A percentile compares a stretch with the other conserved stretches of the same genome.
Conservation (phyloP, 192 early-diverging fungal species). For the Entomortierella chlamydospora region DNA sequence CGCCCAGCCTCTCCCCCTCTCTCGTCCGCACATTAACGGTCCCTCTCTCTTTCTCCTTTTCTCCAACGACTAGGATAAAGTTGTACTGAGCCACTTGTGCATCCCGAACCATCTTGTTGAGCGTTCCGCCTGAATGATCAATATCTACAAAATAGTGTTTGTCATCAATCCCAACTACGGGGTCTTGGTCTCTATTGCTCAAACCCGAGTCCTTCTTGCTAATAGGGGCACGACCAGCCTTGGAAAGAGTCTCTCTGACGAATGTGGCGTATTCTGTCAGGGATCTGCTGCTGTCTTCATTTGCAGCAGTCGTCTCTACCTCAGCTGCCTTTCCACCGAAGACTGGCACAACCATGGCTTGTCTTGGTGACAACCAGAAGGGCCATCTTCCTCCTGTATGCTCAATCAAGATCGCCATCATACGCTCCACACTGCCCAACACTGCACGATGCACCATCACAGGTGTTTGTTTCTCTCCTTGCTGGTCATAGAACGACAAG, state of each 20-base stretch:
- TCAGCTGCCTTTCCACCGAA: conserved; percentile 52
- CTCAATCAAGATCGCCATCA: conserved; percentile 96
- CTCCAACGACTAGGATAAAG: conserved; percentile 67
- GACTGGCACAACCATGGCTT: conserved; percentile 88
- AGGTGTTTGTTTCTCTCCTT: conserved; percentile 74
- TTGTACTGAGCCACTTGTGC: conserved; percentile 88
- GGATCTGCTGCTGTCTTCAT: conserved; percentile 25
- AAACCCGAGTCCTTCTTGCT: not conserved
- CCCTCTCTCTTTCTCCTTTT: conserved; percentile 11
- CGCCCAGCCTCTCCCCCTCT: conserved; percentile 69
- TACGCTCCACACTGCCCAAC: conserved; percentile 91
- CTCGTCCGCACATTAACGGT: conserved; percentile 81
- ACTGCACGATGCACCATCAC: conserved; percentile 97
- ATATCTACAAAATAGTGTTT: conserved; percentile 85
- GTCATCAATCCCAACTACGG: conserved; percentile 35
- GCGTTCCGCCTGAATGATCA: conserved; percentile 72
- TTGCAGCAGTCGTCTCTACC: not conserved
- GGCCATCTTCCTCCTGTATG: conserved; percentile 94
- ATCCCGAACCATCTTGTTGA: conserved; percentile 83
- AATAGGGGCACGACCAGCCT: conserved; percentile 30
- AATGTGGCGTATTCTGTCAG: conserved; percentile 76
- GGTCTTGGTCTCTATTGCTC: not conserved
- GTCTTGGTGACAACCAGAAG: conserved; percentile 94
- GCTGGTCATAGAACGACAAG: conserved; percentile 78
- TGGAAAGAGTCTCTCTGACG: conserved; percentile 55